Conservation (phyloP, 495 filamentous ascomycete genomes). For the Bathelium albidoporum region DNA sequence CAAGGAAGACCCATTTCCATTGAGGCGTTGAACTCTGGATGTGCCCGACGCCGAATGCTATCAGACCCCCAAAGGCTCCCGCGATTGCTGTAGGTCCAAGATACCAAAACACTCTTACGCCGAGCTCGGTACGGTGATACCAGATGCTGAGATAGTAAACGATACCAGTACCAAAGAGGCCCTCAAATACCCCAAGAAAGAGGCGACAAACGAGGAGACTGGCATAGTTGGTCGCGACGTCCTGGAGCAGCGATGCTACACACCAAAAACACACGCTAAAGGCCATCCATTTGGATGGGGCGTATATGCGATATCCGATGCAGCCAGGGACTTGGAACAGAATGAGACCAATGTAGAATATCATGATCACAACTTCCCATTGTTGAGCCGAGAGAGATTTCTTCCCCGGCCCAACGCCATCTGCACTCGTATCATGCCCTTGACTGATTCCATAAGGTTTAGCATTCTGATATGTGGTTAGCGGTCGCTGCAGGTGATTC, state of each 20-base stretch:
- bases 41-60: not conserved
- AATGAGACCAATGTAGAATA: not conserved
- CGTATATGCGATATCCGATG: not conserved
- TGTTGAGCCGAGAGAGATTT: not conserved
- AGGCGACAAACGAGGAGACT: not conserved
- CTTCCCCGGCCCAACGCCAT: not conserved
- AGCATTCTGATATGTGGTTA: not conserved
- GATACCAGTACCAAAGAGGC: not conserved
- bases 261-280: not conserved
- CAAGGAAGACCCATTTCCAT: not conserved
- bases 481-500: not conserved
- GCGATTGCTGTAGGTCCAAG: not conserved
- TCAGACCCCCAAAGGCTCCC: not conserved
- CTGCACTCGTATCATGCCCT: not conserved
- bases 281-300: not conserved
- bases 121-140: not conserved
- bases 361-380: slow-evolving; percentile 1
- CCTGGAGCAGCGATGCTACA: not conserved
- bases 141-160: slow-evolving; percentile 2
- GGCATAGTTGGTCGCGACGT: not conserved
- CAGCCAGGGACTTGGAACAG: slow-evolving; percentile 1
- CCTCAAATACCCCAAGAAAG: not conserved
- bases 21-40: not conserved
- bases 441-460: not conserved
- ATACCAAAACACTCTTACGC: not conserved